Conservation (phyloP, 768 basidiomycete genomes). For the Amanita pseudoporphyria region DNA sequence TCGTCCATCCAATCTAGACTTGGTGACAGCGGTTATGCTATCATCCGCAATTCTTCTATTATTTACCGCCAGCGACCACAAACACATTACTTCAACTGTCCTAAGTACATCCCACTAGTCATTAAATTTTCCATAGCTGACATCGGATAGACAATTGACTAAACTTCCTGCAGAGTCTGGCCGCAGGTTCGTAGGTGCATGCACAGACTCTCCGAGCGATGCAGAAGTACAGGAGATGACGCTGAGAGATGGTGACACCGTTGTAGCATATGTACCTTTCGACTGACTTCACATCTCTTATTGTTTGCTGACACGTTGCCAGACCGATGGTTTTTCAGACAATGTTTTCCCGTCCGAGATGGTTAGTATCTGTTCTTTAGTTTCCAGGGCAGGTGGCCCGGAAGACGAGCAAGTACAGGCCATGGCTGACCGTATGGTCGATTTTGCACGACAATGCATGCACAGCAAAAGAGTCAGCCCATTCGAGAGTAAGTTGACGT, state of each 20-base stretch:
- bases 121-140: conserved; percentile 7
- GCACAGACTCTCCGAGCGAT: conserved; percentile 41
- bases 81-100: conserved; percentile 50
- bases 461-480: conserved; percentile 57
- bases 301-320: conserved; percentile 1
- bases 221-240: conserved; percentile 35
- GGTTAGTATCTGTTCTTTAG: conserved; percentile 57
- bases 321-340: conserved; percentile 50
- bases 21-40: conserved; percentile 72
- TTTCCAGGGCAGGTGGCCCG: conserved; percentile 41
- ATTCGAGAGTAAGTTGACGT: conserved; percentile 48
- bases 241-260: conserved; percentile 41
- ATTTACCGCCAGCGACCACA: conserved; percentile 42
- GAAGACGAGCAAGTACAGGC: conserved; percentile 57
- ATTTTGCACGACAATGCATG: conserved; percentile 67
- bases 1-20: conserved; percentile 31
- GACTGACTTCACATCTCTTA: conserved; percentile 18
- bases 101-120: conserved; percentile 27
- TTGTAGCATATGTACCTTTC: conserved; percentile 36
- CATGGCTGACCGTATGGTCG: conserved; percentile 65
- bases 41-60: conserved; percentile 59
- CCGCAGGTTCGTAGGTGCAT: conserved; percentile 38
- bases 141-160: conserved; percentile 37
- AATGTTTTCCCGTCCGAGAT: conserved; percentile 67
- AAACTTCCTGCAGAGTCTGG: conserved; percentile 37